phyloP scores from a whole-genome alignment of 345 rosid species.

The Chamaenerion angustifolium region DNA sequence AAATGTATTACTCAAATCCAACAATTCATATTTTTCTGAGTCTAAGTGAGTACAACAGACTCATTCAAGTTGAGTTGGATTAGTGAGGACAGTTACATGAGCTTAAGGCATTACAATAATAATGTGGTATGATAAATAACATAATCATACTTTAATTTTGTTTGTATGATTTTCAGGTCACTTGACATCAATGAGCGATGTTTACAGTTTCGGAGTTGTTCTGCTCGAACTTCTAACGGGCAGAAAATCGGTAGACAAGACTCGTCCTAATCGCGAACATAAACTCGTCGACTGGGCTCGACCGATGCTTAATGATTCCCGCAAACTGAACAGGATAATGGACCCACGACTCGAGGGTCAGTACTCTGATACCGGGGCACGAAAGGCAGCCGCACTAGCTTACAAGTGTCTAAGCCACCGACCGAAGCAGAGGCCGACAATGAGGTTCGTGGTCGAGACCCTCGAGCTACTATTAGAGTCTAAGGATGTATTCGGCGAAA shows the following conservation, averaged over 20 bases:
- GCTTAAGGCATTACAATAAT: too few species aligned
- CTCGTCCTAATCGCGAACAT: slow-evolving; percentile 41
- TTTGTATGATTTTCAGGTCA: slow-evolving; percentile 29
- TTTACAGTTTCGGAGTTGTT: slow-evolving; percentile 64
- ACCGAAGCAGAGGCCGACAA: slow-evolving; percentile 67
- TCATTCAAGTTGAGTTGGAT: too few species aligned
- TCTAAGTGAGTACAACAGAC: too few species aligned
- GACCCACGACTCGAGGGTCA: slow-evolving; percentile 88
- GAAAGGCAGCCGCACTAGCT: slow-evolving; percentile 74
- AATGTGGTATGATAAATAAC: too few species aligned
- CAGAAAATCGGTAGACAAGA: slow-evolving; percentile 50
- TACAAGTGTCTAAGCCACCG: slow-evolving; percentile 74
- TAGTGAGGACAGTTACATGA: too few species aligned
- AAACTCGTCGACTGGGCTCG: slow-evolving; percentile 65
- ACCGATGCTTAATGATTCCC: slow-evolving; percentile 53
- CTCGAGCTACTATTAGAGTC: slow-evolving; percentile 53
- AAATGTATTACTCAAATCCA: too few species aligned
- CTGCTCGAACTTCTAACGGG: slow-evolving; percentile 54
- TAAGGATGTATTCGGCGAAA: slow-evolving; percentile 37
- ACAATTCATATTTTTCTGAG: too few species aligned
- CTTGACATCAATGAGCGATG: slow-evolving; percentile 54
- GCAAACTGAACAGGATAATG: slow-evolving; percentile 61
- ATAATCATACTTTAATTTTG: too few species aligned
- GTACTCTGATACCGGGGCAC: slow-evolving; percentile 70
- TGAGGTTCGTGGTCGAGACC: slow-evolving; percentile 45